Conservation (phyloP, 768 basidiomycete genomes). For the Sarcodon sp. region DNA sequence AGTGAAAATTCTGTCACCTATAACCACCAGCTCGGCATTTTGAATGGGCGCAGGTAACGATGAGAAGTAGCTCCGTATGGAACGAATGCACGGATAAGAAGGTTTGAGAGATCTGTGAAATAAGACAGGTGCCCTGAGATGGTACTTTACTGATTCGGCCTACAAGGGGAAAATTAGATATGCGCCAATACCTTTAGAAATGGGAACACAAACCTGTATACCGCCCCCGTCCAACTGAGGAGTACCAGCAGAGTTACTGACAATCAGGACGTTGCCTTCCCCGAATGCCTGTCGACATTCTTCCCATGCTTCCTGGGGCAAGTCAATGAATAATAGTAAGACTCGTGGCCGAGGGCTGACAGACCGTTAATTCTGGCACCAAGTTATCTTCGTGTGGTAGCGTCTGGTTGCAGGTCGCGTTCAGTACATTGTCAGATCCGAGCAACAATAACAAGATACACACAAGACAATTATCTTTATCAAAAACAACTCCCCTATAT, state of each 20-base stretch:
- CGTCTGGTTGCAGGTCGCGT: constrained; percentile 37
- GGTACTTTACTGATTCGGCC: constrained; percentile 77
- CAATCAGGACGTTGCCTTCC: constrained; percentile 69
- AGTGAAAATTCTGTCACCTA: constrained; percentile 90
- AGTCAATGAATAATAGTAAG: no score
- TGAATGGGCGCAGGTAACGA: constrained; percentile 40
- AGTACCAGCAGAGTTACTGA: constrained; percentile 91
- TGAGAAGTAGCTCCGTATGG: constrained; percentile 67
- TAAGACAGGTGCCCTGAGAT: constrained; percentile 74
- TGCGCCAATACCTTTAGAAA: neutral
- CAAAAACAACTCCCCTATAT: constrained; percentile 84
- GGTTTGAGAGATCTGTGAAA: constrained; percentile 72
- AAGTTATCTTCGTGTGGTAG: constrained; percentile 64
- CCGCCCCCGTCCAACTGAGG: constrained; percentile 52
- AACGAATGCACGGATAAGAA: constrained; percentile 56
- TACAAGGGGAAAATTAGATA: constrained; percentile 18
- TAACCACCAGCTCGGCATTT: constrained; percentile 59
- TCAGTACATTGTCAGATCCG: neutral
- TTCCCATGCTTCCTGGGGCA: constrained; percentile 54
- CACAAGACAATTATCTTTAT: constrained; percentile 97
- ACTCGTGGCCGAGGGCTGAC: constrained; percentile 7
- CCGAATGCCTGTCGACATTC: constrained; percentile 66
- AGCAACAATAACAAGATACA: constrained; percentile 12
- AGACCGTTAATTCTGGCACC: constrained; percentile 63
- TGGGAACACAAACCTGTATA: constrained; percentile 49